A percentile compares a stretch with the other conserved stretches of the same genome.
Evolutionary conservation across 768 basidiomycete species (phyloP).

Genomic region (Melanogaster broomeanus): DNA sequence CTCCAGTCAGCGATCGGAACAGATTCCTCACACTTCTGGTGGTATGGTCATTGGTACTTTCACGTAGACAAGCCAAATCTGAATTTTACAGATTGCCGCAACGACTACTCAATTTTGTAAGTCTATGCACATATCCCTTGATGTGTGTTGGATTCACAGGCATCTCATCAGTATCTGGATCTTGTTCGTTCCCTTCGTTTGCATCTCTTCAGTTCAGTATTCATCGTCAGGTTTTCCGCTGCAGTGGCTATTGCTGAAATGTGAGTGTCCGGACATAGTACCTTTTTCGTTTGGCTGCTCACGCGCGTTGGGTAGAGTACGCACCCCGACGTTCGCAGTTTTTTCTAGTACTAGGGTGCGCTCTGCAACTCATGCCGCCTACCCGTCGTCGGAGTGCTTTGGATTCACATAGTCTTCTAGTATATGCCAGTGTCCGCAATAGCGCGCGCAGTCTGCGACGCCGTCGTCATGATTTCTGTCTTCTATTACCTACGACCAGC

Average conservation of each 20-base stretch:
- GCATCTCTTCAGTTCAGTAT: neutral
- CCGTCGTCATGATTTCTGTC: conserved; percentile 17
- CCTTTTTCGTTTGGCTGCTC: too few species aligned
- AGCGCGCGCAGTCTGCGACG: conserved; percentile 21
- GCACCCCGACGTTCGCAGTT: conserved; percentile 2
- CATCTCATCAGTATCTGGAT: conserved; percentile 12
- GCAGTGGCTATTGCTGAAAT: conserved; percentile 1
- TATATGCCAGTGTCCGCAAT: conserved; percentile 6
- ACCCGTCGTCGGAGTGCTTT: neutral
- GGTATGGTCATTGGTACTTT: conserved; percentile 8
- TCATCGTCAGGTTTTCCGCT: too few species aligned
- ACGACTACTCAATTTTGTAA: conserved; percentile 14
- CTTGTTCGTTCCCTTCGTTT: conserved; percentile 9
- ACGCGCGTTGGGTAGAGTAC: conserved; percentile 7
- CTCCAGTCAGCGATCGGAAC: conserved; percentile 20
- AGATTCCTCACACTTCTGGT: conserved; percentile 11
- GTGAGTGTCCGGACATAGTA: conserved; percentile 6
- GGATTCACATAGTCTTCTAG: conserved; percentile 2
- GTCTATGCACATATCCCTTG: neutral
- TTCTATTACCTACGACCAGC: conserved; percentile 14
- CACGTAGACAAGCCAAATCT: neutral
- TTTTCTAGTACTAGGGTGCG: conserved; percentile 7
- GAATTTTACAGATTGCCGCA: conserved; percentile 1
- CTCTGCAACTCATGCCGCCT: neutral
- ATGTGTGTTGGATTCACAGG: neutral